Evolutionary conservation across 2,329 filamentous ascomycete genomes (phyloP), one percentile per base, ranked within the genome.

Genomic region (Hymenoscyphus linearis): DNA sequence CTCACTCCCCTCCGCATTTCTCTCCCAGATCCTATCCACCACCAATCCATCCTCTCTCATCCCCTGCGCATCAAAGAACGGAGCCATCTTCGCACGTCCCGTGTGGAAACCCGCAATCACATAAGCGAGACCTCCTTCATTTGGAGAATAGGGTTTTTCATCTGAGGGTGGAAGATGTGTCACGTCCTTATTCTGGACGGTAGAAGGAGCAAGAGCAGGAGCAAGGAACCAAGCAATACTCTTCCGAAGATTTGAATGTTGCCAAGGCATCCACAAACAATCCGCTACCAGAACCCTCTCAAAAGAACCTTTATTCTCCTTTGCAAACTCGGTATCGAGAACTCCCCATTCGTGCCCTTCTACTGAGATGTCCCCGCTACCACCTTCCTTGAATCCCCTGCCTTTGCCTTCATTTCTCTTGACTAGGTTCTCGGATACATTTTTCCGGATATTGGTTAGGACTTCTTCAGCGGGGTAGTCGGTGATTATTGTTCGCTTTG

Each of bases 41-140:
- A 82, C 82, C 52, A 91, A 75, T 2, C 81, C 82, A 18, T 75
- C 77, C 57, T 75, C 73, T 0, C 68, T 72, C 53, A 88, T 76
- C 13, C 75, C 76, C 6, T 66, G 71, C 4, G 66, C 69, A 36
- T 80, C 81, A 70, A 88, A 90, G 74, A 91, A 91, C 0, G 75
- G 78, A n/a, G 78, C 78, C 76, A 91, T 79, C 71, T 85, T 86
- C 22, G 77, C 77, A 37, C 88, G 78, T 0, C 88, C 88, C 0
- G 88, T 90, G 69, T 91, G 88, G 67, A 91, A 90, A 0, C 86
- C 88, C 0, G 83, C 87, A 6, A 90, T 79, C n/a, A 87, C 82
- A 75, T 86, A 85, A 57, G 85, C 81, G 36, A 82, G 77, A 2
- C 82, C 16, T 3, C 40, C 37, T 3, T 25, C 0, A 13, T 40